Percentiles rank a stretch among this genome's conserved stretches.
Evolutionary conservation across 2,329 filamentous ascomycete species (phyloP).

Genomic region (Beauveria caledonica): DNA sequence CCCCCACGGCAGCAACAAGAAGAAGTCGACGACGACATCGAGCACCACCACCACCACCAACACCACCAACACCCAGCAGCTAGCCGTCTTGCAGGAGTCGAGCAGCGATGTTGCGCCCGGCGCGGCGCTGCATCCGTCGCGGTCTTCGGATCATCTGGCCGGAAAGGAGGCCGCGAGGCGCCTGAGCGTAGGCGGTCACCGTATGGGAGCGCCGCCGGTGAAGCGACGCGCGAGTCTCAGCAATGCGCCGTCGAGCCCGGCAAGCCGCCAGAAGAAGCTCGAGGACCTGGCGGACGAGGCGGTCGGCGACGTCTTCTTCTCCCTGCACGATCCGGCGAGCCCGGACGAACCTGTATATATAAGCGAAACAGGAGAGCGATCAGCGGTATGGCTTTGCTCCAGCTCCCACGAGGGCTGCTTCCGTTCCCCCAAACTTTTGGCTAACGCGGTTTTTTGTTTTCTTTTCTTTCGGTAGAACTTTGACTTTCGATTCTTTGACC

Average conservation of each 20-base stretch:
- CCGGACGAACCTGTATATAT: constrained; percentile 71
- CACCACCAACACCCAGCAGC: constrained; percentile 16
- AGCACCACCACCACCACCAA: too few species aligned
- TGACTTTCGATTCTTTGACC: constrained; percentile 77
- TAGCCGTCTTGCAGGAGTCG: constrained; percentile 40
- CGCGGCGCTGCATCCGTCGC: constrained; percentile 40
- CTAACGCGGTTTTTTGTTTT: constrained; percentile 7
- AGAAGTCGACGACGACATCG: constrained; percentile 25
- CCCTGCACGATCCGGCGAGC: constrained; percentile 60
- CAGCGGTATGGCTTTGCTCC: constrained; percentile 44
- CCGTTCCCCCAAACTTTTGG: neutral
- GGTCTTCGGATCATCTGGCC: constrained; percentile 43
- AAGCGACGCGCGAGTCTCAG: constrained; percentile 41
- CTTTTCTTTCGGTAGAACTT: constrained; percentile 52
- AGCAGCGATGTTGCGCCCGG: constrained; percentile 20
- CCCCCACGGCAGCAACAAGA: constrained; percentile 34
- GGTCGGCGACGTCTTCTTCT: constrained; percentile 85
- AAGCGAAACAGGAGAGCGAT: constrained; percentile 69
- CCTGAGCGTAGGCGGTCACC: constrained; percentile 12
- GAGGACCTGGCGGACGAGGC: constrained; percentile 62
- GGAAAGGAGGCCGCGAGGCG: constrained; percentile 21
- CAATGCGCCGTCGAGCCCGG: constrained; percentile 36
- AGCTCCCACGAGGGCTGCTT: too few species aligned
- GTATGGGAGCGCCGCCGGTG: constrained; percentile 17
- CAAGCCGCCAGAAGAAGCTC: constrained; percentile 61